Percentiles rank a stretch among this genome's conserved stretches.
Evolutionary conservation across 441 rosid genomes (phyloP).

Genomic region (Erodium chrysanthum): DNA sequence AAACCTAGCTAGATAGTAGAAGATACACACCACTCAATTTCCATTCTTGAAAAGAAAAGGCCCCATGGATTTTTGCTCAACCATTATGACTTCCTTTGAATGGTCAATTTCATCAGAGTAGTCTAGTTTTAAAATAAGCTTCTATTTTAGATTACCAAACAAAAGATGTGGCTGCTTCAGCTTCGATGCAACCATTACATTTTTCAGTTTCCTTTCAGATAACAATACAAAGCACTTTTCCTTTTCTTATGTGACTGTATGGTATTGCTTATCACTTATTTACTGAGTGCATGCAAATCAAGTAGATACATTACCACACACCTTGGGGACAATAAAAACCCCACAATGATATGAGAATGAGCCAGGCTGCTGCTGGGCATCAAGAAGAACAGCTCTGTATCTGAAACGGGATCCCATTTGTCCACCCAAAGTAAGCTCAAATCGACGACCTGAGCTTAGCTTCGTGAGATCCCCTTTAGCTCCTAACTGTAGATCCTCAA

Average conservation of each 20-base stretch:
- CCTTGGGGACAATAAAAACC: slow-evolving; percentile 87
- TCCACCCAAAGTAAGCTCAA: slow-evolving; percentile 49
- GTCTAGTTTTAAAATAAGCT: no score
- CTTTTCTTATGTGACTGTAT: not conserved
- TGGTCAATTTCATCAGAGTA: no score
- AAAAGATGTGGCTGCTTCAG: no score
- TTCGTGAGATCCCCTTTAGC: slow-evolving; percentile 48
- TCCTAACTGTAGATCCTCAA: slow-evolving; percentile 66
- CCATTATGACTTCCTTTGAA: no score
- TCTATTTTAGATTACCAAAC: no score
- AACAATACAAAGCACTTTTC: not conserved
- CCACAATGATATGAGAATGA: slow-evolving; percentile 57
- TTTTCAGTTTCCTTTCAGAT: not conserved
- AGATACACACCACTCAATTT: no score
- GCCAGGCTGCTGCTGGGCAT: slow-evolving; percentile 41
- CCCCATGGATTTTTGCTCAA: no score
- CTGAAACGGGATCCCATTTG: slow-evolving; percentile 41
- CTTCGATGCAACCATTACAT: no score
- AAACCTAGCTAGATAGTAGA: no score
- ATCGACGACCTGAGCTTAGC: slow-evolving; percentile 50
- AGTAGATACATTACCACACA: slow-evolving; percentile 17
- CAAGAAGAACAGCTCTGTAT: slow-evolving; percentile 67
- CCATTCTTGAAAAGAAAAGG: no score
- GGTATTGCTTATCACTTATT: not conserved
- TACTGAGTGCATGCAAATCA: slow-evolving; percentile 14